Evolutionary conservation across 2,329 filamentous ascomycete genomes (phyloP).

Genomic region (Colletotrichum karsti): DNA sequence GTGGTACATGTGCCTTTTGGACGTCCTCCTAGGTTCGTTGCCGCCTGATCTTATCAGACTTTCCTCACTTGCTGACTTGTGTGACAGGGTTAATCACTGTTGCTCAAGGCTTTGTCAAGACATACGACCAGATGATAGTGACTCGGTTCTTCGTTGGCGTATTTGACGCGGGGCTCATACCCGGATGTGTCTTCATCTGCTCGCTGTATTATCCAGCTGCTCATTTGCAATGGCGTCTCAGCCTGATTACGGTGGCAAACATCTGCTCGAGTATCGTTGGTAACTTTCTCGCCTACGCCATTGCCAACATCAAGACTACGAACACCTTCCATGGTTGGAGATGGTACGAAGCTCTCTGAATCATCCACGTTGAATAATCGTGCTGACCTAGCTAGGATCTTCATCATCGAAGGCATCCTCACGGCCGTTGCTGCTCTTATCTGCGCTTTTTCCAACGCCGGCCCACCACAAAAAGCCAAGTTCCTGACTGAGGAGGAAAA

Average conservation of each 20-base stretch:
- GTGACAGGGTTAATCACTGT: conserved; percentile 34
- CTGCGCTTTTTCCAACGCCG: conserved; percentile 21
- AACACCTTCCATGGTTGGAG: conserved; percentile 33
- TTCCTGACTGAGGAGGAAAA: conserved; percentile 29
- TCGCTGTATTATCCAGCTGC: conserved; percentile 34
- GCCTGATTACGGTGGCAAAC: conserved; percentile 34
- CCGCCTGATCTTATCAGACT: fast-evolving
- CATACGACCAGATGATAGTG: conserved; percentile 30
- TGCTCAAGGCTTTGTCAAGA: conserved; percentile 34
- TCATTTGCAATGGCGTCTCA: conserved; percentile 34
- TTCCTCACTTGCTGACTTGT: background rate
- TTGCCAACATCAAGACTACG: conserved; percentile 33
- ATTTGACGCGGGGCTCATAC: conserved; percentile 35
- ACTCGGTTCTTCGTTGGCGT: conserved; percentile 34
- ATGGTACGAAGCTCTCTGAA: conserved; percentile 14
- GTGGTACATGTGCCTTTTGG: conserved; percentile 33
- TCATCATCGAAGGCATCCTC: conserved; percentile 44
- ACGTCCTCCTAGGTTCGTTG: conserved; percentile 27
- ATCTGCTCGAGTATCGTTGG: conserved; percentile 33
- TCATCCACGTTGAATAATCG: background rate
- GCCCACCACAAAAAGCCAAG: conserved; percentile 24
- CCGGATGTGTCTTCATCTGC: conserved; percentile 34
- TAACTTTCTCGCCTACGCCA: conserved; percentile 35
- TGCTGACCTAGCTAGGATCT: conserved; percentile 35
- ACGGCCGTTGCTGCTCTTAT: conserved; percentile 36